phyloP scores from a whole-genome alignment of 352 stramenopile genomes.

The Globisporangium ultimum region DNA sequence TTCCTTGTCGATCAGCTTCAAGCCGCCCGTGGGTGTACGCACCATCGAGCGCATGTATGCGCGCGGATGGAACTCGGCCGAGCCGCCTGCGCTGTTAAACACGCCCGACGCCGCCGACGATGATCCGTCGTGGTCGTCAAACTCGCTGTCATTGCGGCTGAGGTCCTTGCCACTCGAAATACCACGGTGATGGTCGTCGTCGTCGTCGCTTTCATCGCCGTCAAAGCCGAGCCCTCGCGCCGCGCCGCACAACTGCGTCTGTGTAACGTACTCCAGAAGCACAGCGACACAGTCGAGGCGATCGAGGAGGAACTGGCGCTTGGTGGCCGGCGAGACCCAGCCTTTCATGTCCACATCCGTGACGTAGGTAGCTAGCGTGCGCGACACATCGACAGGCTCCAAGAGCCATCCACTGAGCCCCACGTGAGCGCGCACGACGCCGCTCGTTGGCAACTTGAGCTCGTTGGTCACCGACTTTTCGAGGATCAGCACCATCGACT shows the following conservation, averaged over 20 bases:
- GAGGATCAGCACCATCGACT: constrained; percentile 67
- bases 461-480: constrained; percentile 82
- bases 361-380: constrained; percentile 70
- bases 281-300: constrained; percentile 64
- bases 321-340: constrained; percentile 42
- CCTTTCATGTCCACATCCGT: constrained; percentile 65
- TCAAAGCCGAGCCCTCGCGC: constrained; percentile 39
- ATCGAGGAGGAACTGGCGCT: constrained; percentile 44
- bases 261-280: constrained; percentile 58
- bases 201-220: constrained; percentile 35
- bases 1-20: constrained; percentile 86
- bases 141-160: constrained; percentile 17
- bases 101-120: constrained; percentile 21
- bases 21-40: constrained; percentile 58
- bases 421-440: constrained; percentile 54
- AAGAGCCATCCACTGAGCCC: constrained; percentile 73
- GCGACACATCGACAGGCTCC: constrained; percentile 56
- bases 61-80: constrained; percentile 59
- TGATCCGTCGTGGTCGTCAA: no score
- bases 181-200: constrained; percentile 28
- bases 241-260: constrained; percentile 49
- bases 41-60: constrained; percentile 82
- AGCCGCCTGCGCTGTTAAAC: constrained; percentile 19
- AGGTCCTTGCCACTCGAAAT: constrained; percentile 21
- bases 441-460: constrained; percentile 41